A percentile compares a stretch with the other conserved stretches of the same genome.
These are phyloP conservation scores for Psidium guajava DNA, from an alignment of 345 rosid genomes.

Conservation along the genomic window DNA sequence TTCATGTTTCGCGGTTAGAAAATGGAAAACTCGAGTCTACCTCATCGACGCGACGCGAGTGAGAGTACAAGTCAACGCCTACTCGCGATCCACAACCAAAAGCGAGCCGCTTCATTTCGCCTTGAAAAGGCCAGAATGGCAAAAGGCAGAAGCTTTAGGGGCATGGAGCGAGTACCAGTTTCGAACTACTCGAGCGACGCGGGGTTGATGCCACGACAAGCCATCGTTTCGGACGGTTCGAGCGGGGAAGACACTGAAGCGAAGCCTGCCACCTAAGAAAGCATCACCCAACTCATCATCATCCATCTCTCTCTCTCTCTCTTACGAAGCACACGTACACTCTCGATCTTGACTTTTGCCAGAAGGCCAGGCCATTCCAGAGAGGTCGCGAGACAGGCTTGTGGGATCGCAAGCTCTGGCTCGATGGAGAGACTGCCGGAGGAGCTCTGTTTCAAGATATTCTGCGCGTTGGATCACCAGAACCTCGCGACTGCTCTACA, in stretches of 20 bases:
- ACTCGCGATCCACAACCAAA: not conserved
- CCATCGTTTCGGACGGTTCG: not conserved
- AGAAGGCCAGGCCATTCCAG: not conserved
- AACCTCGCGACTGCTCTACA: conserved; percentile 36
- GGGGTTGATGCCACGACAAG: not conserved
- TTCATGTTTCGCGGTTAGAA: not conserved
- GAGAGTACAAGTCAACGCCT: not conserved
- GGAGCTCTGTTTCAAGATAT: conserved; percentile 29
- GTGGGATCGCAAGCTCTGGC: not conserved
- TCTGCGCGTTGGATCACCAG: conserved; percentile 38
- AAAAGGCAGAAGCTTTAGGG: not conserved
- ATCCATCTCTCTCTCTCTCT: not conserved
- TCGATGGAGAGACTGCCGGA: conserved; percentile 38
- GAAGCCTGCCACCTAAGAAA: not conserved
- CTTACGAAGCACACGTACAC: not conserved
- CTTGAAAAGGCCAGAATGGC: not conserved
- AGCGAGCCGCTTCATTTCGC: not conserved
- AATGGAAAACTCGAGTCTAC: not conserved
- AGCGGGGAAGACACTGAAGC: not conserved
- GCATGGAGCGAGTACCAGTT: not conserved
- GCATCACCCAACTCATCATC: not conserved
- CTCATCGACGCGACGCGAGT: not conserved
- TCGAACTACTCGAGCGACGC: not conserved
- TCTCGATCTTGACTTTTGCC: not conserved
- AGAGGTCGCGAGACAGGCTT: not conserved